Evolutionary conservation across 768 basidiomycete genomes (phyloP).

Genomic region (Termitomyces heimii): DNA sequence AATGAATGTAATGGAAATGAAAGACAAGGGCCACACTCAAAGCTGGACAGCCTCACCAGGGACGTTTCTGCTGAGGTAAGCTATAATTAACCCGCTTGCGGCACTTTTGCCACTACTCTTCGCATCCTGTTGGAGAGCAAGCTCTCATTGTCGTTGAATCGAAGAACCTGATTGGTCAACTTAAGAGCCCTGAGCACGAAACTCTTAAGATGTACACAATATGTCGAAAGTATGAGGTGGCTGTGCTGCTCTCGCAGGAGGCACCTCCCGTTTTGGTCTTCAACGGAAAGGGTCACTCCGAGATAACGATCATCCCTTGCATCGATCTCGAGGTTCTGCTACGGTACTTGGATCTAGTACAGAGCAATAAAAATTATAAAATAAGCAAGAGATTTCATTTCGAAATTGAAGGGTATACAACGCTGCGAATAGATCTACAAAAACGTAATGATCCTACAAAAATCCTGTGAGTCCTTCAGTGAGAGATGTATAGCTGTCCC

Average conservation of each 20-base stretch:
- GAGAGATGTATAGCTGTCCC: neutral
- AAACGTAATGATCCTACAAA: neutral
- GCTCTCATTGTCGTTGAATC: neutral
- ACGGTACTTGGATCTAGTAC: neutral
- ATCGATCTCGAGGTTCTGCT: neutral
- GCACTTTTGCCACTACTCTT: neutral
- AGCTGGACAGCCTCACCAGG: constrained; percentile 14
- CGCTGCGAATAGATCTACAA: neutral
- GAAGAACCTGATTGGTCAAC: neutral
- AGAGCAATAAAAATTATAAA: constrained; percentile 5
- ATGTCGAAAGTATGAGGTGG: neutral
- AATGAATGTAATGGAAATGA: constrained; percentile 7
- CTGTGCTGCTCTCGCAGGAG: neutral
- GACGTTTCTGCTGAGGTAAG: constrained; percentile 12
- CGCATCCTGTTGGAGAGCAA: neutral
- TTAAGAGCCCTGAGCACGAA: neutral
- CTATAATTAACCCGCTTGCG: neutral
- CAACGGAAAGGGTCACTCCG: neutral
- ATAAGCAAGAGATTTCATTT: constrained; percentile 1
- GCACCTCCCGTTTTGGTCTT: neutral
- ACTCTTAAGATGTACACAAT: neutral
- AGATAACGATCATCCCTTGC: neutral
- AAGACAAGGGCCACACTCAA: constrained; percentile 2
- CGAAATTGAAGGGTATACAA: constrained; percentile 5
- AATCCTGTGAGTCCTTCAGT: constrained; percentile 1